These are phyloP conservation scores for Silene coronaria DNA, from an alignment of 179 eudicot species.

Conservation along the genomic window DNA sequence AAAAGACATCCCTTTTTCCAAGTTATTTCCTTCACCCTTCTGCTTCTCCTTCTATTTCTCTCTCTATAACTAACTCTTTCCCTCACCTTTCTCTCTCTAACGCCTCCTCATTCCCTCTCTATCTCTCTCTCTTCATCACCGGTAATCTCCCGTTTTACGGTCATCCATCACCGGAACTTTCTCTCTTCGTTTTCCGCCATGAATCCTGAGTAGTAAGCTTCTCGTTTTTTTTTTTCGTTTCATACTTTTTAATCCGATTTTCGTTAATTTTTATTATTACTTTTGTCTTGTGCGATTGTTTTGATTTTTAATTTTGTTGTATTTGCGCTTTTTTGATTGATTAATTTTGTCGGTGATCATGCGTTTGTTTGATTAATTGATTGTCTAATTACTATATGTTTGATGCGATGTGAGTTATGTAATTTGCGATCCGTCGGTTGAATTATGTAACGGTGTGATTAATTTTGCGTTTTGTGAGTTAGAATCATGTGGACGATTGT, in stretches of 20 bases:
- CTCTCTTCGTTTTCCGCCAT: constrained; percentile 14
- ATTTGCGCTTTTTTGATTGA: background rate
- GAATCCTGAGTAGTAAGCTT: constrained; percentile 35
- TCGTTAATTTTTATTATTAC: background rate
- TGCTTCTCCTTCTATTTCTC: background rate
- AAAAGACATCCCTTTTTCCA: background rate
- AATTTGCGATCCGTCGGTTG: background rate
- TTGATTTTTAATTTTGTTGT: constrained; percentile 11
- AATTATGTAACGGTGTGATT: background rate
- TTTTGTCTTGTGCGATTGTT: background rate
- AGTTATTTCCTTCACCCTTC: background rate
- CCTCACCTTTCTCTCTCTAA: background rate
- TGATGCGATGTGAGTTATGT: background rate
- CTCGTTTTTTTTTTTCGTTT: constrained; percentile 7
- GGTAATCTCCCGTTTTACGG: constrained; percentile 20
- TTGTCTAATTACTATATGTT: background rate
- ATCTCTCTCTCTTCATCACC: constrained; percentile 6
- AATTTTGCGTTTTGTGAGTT: background rate
- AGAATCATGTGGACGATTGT: background rate
- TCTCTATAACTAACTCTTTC: constrained; percentile 22
- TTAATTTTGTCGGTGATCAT: constrained; percentile 14
- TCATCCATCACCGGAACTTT: constrained; percentile 10
- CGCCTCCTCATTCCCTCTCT: background rate
- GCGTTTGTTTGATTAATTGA: constrained; percentile 15
- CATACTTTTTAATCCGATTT: background rate